Base-by-base conservation (phyloP, 2,329 filamentous ascomycete species). In the Penicillium griseofulvum region DNA sequence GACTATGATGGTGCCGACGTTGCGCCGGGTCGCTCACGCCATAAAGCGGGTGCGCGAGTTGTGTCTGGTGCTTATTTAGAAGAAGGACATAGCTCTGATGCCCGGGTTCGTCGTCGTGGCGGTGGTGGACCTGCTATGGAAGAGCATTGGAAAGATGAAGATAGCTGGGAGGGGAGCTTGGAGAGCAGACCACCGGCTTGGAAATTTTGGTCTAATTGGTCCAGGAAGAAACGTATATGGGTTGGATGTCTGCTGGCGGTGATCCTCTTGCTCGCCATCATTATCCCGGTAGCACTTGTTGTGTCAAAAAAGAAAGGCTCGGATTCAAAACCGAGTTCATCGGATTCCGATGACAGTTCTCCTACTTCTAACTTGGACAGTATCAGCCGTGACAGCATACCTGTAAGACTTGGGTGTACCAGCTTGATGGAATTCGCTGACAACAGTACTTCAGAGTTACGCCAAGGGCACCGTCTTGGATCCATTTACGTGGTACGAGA, bases 401-500 rank as follows among this genome's bases (percentile, higher is more conserved):
- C 89, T 34, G 76, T 78, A 64, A 58, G 71, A 64, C n/a, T 53
- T 17, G 14, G 24, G 26, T 8, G 6, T 11, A 28, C 0, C 1
- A 1, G 10, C 12, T 38, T 34, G 51, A 17, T 36, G 9, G 24
- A 36, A 38, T 26, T 46, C 49, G 41, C 59, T 65, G 49, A 68
- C 44, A 29, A 9, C 52, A 29, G 7, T 52, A 17, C 22, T 38
- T 51, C 31, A 75, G 56, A 75, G 77, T 54, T 80, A 80, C 58
- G 91, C 85, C 65, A 86, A 84, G 71, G 90, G 86, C 14, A 90
- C 88, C 2, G 87, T 89, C 59, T 80, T 96, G 19, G 92, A 99
- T 68, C 94, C 94, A 0, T 96, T 91, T 72, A 86, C 87, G 2
- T 99, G 94, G 94, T 88, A 89, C 62, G 88, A 95, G 64, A 97